These are phyloP conservation scores for Solanum sejunctum DNA, from an alignment of 257 asterid species.

Conservation along the genomic window DNA sequence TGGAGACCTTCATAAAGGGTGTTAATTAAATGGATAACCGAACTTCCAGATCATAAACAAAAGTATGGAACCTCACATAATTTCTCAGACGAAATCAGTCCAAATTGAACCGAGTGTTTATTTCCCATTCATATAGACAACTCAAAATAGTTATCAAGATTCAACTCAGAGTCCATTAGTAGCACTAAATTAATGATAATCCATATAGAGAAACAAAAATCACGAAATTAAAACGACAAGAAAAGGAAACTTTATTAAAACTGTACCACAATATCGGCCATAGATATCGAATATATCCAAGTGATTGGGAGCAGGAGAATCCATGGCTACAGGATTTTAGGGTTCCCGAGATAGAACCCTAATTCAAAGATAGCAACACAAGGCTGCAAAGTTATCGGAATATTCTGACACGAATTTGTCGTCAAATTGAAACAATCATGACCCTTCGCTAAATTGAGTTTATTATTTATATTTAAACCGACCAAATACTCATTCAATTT, in stretches of 20 bases:
- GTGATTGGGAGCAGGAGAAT: conserved; percentile 11
- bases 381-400: background rate
- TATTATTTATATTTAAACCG: background rate
- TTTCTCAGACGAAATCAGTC: background rate
- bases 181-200: background rate
- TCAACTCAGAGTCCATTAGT: background rate
- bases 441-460: background rate
- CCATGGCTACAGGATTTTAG: conserved; percentile 28
- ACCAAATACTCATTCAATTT: background rate
- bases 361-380: background rate
- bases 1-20: background rate
- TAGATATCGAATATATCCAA: conserved; percentile 53
- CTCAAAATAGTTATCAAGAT: background rate
- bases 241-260: background rate
- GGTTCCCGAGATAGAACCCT: background rate
- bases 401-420: background rate
- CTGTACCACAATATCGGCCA: conserved; percentile 57
- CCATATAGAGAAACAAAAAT: conserved; percentile 1
- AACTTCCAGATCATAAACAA: background rate
- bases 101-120: background rate
- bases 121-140: background rate
- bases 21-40: background rate
- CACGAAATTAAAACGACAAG: background rate
- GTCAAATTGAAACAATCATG: background rate
- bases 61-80: background rate